These are phyloP conservation scores for Linnemannia exigua DNA, from an alignment of 192 early-diverging fungal genomes.

Conservation along the genomic window DNA sequence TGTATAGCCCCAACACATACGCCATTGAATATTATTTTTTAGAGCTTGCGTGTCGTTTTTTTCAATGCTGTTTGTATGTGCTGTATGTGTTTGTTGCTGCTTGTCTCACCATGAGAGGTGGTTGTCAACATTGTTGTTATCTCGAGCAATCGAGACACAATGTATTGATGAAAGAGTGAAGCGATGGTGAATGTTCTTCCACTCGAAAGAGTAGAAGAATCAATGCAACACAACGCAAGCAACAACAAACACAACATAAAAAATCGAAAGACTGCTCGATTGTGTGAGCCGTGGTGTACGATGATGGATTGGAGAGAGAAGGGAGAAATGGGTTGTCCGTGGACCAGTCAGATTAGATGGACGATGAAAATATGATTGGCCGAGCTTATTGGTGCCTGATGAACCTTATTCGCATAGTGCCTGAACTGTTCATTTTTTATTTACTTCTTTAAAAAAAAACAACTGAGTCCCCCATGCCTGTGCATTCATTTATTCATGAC, in stretches of 20 bases:
- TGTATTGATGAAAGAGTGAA: not conserved
- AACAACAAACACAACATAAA: not conserved
- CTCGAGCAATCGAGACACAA: constrained; percentile 5
- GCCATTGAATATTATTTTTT: not conserved
- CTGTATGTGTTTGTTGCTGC: not conserved
- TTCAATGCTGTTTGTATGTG: not conserved
- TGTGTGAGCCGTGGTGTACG: not conserved
- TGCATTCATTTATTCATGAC: not conserved
- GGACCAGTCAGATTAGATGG: constrained; percentile 48
- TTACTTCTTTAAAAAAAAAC: no score
- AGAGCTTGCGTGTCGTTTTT: not conserved
- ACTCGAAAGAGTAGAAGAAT: not conserved
- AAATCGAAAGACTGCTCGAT: not conserved
- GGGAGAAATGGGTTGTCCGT: constrained; percentile 20
- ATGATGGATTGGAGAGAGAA: not conserved
- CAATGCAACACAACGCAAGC: no score
- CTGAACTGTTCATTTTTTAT: not conserved
- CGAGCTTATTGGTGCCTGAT: constrained; percentile 16
- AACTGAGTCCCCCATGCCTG: no score
- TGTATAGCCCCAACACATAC: not conserved
- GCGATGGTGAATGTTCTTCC: not conserved
- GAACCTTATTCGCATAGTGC: constrained; percentile 17
- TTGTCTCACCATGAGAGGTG: not conserved
- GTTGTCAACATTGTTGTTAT: not conserved
- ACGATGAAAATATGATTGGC: constrained; percentile 47